These are phyloP conservation scores for Vitis hybrid DNA, from an alignment of 177 flowering plant genomes.

Conservation along the genomic window DNA sequence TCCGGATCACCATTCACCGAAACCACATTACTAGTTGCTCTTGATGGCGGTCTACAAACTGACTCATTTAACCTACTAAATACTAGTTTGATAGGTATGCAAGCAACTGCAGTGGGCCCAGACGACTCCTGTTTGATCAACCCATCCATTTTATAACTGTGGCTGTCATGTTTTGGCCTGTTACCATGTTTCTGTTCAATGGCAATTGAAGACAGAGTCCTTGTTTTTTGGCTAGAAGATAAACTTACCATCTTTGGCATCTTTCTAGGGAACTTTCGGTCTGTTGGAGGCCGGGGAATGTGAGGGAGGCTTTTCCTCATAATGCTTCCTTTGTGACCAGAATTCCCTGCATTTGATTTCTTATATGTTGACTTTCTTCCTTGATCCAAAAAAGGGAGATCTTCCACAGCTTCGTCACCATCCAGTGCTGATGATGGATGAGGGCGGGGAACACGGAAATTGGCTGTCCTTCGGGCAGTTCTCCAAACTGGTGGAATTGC, in stretches of 20 bases:
- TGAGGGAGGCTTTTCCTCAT: slow-evolving; percentile 24
- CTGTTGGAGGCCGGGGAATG: slow-evolving; percentile 24
- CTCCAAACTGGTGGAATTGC: slow-evolving; percentile 70
- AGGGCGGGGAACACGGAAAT: slow-evolving; percentile 74
- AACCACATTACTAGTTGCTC: slow-evolving; percentile 29
- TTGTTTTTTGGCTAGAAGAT: slow-evolving; percentile 65
- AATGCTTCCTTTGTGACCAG: slow-evolving; percentile 23
- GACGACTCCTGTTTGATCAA: slow-evolving; percentile 44
- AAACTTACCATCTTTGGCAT: slow-evolving; percentile 47
- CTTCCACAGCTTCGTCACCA: slow-evolving; percentile 34
- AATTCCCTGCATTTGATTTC: slow-evolving; percentile 29
- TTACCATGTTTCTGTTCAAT: slow-evolving; percentile 38
- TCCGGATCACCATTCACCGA: slow-evolving; percentile 24
- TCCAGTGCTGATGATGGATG: slow-evolving; percentile 43
- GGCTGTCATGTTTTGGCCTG: slow-evolving; percentile 19
- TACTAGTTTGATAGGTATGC: slow-evolving; percentile 82
- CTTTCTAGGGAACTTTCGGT: slow-evolving; percentile 45
- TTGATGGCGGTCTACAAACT: slow-evolving; percentile 66
- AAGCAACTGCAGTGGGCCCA: slow-evolving; percentile 58
- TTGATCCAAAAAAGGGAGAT: slow-evolving; percentile 29
- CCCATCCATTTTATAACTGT: slow-evolving; percentile 33
- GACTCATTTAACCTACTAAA: slow-evolving; percentile 91
- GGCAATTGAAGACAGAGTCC: slow-evolving; percentile 78
- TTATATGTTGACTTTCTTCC: slow-evolving; percentile 30
- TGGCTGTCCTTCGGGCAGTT: slow-evolving; percentile 83